phyloP scores from a whole-genome alignment of 306 rosid species.

The Erythrophleum fordii region DNA sequence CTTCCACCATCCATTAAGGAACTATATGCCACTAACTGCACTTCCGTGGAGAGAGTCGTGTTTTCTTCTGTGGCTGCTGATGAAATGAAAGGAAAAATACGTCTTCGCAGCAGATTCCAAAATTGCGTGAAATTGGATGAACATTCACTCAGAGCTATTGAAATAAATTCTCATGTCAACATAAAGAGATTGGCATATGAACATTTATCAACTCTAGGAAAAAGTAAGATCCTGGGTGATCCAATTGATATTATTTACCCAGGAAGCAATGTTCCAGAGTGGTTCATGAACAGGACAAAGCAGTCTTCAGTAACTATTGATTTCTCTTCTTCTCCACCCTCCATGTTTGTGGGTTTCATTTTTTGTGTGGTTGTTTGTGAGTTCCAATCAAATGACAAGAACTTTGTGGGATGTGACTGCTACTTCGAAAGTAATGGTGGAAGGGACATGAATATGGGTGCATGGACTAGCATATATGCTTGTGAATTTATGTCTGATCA shows the following conservation, averaged over 20 bases:
- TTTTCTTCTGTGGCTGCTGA: conserved; percentile 4
- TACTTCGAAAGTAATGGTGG: neutral
- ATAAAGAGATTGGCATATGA: conserved; percentile 5
- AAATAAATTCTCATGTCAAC: conserved; percentile 11
- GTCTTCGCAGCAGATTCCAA: neutral
- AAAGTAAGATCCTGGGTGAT: neutral
- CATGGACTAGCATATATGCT: conserved; percentile 1
- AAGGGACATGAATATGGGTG: neutral
- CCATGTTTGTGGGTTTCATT: conserved; percentile 13
- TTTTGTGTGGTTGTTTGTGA: neutral
- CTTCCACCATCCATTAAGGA: neutral
- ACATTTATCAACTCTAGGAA: neutral
- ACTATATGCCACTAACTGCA: neutral
- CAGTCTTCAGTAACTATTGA: conserved; percentile 12
- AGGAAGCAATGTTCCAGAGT: conserved; percentile 10
- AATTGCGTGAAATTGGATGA: conserved; percentile 6
- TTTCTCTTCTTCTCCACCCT: neutral
- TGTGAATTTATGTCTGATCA: conserved; percentile 7
- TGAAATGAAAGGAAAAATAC: neutral
- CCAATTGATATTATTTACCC: neutral
- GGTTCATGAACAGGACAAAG: conserved; percentile 17
- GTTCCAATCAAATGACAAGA: neutral
- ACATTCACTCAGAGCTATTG: neutral
- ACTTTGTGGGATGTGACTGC: neutral
- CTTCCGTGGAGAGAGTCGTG: neutral